phyloP scores from a whole-genome alignment of 2,329 filamentous ascomycete genomes.

The Colletotrichum ledebouriae region DNA sequence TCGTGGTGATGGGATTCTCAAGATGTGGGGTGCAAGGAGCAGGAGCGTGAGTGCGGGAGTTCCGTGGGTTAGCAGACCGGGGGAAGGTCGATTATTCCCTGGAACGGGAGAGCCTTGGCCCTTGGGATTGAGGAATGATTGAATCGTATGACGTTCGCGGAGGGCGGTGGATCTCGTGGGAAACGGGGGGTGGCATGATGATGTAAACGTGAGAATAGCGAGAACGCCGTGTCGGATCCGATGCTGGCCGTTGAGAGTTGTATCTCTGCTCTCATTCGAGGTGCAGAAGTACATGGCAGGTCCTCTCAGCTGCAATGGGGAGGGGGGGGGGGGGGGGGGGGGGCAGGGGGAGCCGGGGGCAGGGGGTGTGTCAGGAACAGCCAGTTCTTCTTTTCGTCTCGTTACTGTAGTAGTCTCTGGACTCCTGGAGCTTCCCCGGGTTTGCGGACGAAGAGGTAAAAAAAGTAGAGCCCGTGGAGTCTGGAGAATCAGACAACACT shows the following conservation, averaged over 20 bases:
- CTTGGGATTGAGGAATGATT: conserved; percentile 2
- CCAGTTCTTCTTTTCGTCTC: not conserved
- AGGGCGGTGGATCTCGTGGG: conserved; percentile 12
- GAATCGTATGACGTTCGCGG: conserved; percentile 38
- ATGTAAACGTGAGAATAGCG: conserved; percentile 28
- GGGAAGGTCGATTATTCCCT: conserved; percentile 11
- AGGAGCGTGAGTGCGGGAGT: not conserved
- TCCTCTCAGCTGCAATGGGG: not conserved
- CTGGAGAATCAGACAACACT: conserved; percentile 1
- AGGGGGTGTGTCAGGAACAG: conserved; percentile 16
- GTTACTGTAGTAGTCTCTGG: not conserved
- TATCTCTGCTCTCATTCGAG: not conserved
- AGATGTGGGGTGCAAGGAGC: too few relatives aligned
- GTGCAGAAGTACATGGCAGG: not conserved
- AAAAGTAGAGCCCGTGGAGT: conserved; percentile 17
- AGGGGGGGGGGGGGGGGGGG: too few relatives aligned
- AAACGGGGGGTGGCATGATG: conserved; percentile 28
- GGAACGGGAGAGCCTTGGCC: not conserved
- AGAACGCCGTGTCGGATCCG: conserved; percentile 5
- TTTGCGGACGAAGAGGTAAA: not conserved
- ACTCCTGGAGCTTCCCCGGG: conserved; percentile 6
- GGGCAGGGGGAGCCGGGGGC: conserved; percentile 22
- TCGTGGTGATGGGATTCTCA: conserved; percentile 23
- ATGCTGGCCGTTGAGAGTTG: conserved; percentile 8
- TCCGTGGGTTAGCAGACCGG: not conserved